These are phyloP conservation scores for Emergomyces orientalis DNA, from an alignment of 2,329 filamentous ascomycete genomes.

Conservation along the genomic window DNA sequence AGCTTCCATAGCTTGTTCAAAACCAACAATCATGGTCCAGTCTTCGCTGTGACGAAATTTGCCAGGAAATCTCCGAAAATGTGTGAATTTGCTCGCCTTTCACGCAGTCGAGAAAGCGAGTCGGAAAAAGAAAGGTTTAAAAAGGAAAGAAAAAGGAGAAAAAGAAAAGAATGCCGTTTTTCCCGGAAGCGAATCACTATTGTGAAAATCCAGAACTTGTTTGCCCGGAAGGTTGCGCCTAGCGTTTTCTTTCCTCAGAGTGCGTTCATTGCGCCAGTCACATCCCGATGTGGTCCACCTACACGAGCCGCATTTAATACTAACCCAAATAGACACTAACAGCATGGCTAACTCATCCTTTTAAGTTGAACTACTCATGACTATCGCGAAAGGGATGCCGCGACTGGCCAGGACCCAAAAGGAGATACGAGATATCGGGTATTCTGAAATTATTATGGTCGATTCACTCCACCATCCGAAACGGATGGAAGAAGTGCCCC, in stretches of 20 bases:
- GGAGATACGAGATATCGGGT: neutral
- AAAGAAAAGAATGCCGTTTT: neutral
- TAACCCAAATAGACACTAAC: neutral
- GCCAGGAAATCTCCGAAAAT: neutral
- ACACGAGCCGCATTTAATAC: neutral
- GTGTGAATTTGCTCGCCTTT: neutral
- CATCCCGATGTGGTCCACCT: neutral
- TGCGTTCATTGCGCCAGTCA: neutral
- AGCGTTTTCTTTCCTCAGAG: neutral
- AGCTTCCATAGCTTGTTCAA: neutral
- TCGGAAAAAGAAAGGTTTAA: neutral
- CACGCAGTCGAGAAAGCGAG: neutral
- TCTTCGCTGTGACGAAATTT: neutral
- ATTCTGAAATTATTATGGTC: neutral
- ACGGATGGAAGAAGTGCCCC: neutral
- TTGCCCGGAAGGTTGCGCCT: neutral
- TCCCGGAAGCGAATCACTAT: neutral
- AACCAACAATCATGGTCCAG: neutral
- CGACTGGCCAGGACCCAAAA: neutral
- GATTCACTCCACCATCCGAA: neutral
- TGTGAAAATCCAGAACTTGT: neutral
- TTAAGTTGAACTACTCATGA: neutral
- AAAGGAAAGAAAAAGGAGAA: neutral
- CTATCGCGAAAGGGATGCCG: neutral
- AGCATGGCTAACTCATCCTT: neutral